A percentile compares a stretch with the other conserved stretches of the same genome.
Evolutionary conservation across 108 stramenopile species (phyloP).

Genomic region (Hondaea fermentalgiana): DNA sequence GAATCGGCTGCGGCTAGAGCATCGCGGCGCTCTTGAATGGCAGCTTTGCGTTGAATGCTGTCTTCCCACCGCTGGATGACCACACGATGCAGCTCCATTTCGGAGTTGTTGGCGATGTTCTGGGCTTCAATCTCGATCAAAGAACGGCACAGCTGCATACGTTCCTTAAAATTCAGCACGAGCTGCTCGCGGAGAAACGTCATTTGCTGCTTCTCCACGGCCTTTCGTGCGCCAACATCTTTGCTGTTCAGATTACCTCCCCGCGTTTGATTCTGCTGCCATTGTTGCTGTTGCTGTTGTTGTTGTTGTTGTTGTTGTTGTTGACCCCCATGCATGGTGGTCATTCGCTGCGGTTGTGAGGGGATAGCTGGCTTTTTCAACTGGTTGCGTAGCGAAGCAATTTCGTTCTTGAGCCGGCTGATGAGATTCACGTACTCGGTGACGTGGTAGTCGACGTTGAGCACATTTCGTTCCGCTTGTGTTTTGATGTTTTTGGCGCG

Average conservation of each 20-base stretch:
- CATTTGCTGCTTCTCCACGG: neutral
- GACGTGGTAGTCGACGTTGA: constrained; percentile 53
- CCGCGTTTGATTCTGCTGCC: neutral
- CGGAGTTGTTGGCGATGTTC: constrained; percentile 51
- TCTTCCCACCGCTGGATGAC: constrained; percentile 43
- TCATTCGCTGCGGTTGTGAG: too few relatives aligned
- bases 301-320: neutral
- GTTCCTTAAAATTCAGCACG: constrained; percentile 51
- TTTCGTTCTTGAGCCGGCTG: constrained; percentile 39
- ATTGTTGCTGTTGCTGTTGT: neutral
- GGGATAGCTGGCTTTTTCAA: neutral
- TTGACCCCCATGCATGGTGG: neutral
- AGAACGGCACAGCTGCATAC: constrained; percentile 54
- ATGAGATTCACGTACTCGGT: constrained; percentile 52
- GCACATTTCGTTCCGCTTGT: constrained; percentile 43
- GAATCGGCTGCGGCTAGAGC: neutral
- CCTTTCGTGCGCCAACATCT: neutral
- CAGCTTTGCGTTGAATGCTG: neutral
- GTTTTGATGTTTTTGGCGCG: constrained; percentile 94
- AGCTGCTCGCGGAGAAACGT: constrained; percentile 29
- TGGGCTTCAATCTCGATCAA: constrained; percentile 55
- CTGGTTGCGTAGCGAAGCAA: constrained; percentile 21
- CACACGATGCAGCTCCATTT: constrained; percentile 44
- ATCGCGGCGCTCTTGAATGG: constrained; percentile 8
- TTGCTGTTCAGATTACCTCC: neutral